phyloP scores from a whole-genome alignment of 2,329 filamentous ascomycete species.

The Diplodia seriata region DNA sequence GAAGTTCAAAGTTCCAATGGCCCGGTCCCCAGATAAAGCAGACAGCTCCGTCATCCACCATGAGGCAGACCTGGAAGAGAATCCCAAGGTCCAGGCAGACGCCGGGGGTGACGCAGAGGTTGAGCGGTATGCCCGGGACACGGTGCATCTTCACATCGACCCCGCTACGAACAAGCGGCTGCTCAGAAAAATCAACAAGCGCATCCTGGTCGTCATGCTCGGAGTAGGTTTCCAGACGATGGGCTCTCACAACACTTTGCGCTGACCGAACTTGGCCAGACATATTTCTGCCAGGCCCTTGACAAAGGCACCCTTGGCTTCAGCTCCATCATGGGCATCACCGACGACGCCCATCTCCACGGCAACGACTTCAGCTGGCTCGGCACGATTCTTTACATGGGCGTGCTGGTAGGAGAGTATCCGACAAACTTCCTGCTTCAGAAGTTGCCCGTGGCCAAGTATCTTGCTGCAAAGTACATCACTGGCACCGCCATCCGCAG shows the following conservation, averaged over 20 bases:
- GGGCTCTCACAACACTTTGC: too few species aligned
- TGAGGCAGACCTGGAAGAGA: not conserved
- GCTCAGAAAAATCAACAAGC: constrained; percentile 36
- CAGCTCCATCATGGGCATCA: constrained; percentile 68
- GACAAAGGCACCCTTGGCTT: constrained; percentile 69
- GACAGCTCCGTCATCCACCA: constrained; percentile 1
- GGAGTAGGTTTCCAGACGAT: constrained; percentile 1
- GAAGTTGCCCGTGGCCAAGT: constrained; percentile 67
- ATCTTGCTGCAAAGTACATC: constrained; percentile 57
- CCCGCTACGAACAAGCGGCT: constrained; percentile 35
- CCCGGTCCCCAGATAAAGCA: not conserved
- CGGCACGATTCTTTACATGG: constrained; percentile 61
- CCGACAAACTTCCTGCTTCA: constrained; percentile 62
- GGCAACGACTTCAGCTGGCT: constrained; percentile 63
- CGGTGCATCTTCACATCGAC: constrained; percentile 32
- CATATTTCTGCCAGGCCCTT: constrained; percentile 67
- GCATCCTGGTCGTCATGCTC: constrained; percentile 35
- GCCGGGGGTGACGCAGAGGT: constrained; percentile 7
- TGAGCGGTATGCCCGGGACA: constrained; percentile 13
- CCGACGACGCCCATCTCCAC: constrained; percentile 63
- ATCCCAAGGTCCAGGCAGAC: not conserved
- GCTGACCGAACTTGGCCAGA: not conserved
- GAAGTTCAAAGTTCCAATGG: not conserved
- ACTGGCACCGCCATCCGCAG: too few species aligned
- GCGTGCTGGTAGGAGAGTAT: constrained; percentile 62